phyloP scores from a whole-genome alignment of 768 basidiomycete genomes.

The Amanita rubescens region DNA sequence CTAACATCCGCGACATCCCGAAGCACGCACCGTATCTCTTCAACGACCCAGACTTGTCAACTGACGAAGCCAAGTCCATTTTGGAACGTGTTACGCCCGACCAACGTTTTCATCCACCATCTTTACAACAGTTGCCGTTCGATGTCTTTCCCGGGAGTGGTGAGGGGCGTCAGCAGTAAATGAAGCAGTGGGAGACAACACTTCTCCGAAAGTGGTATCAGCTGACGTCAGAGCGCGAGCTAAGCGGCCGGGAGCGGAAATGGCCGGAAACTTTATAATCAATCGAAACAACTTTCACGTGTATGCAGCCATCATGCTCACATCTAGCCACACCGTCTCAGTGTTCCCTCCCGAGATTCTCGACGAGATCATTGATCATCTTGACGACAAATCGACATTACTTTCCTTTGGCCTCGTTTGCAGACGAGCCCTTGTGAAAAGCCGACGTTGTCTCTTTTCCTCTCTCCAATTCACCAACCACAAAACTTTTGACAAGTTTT shows the following conservation, averaged over 20 bases:
- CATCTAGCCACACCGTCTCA: background rate
- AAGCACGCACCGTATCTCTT: slow-evolving; percentile 73
- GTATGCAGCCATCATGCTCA: background rate
- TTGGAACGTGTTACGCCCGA: slow-evolving; percentile 30
- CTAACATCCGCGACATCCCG: slow-evolving; percentile 67
- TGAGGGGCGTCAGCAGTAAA: no score
- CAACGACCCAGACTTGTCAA: slow-evolving; percentile 50
- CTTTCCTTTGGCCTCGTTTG: slow-evolving; percentile 1
- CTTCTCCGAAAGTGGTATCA: no score
- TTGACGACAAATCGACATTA: background rate
- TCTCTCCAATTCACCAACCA: slow-evolving; percentile 1
- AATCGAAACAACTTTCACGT: background rate
- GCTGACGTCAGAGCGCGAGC: no score
- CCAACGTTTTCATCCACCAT: slow-evolving; percentile 23
- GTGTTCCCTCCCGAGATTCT: background rate
- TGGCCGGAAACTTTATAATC: background rate
- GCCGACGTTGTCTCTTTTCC: slow-evolving; percentile 1
- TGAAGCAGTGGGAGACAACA: no score
- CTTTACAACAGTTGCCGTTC: no score
- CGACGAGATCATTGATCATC: background rate
- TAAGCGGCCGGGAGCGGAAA: background rate
- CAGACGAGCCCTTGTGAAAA: background rate
- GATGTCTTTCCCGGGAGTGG: no score
- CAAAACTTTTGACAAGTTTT: background rate
- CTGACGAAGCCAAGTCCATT: slow-evolving; percentile 51